These are phyloP conservation scores for Aquilaria agallochum DNA, from an alignment of 441 rosid genomes.

Conservation along the genomic window DNA sequence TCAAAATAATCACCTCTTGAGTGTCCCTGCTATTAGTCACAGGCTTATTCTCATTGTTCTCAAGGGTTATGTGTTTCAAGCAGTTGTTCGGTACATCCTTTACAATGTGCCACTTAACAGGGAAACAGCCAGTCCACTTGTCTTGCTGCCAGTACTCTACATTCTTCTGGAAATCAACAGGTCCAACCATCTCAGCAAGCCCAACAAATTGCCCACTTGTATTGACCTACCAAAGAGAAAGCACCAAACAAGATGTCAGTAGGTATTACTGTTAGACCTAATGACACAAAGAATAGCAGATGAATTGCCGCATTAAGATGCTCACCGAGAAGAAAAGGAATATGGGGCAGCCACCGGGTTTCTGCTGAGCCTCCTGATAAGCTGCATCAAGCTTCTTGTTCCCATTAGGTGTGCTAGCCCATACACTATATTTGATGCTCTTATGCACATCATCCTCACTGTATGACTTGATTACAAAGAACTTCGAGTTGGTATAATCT, in stretches of 20 bases:
- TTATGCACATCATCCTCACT: conserved; percentile 97
- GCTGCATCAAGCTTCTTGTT: conserved; percentile 94
- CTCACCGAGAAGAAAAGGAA: conserved; percentile 88
- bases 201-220: conserved; percentile 97
- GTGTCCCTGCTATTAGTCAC: conserved; percentile 96
- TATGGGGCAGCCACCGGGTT: conserved; percentile 64
- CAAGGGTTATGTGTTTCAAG: conserved; percentile 84
- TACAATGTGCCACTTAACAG: conserved; percentile 84
- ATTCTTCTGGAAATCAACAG: conserved; percentile 78
- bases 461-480: conserved; percentile 86
- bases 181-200: conserved; percentile 86
- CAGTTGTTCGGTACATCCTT: conserved; percentile 92
- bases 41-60: conserved; percentile 94
- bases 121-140: conserved; percentile 96
- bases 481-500: conserved; percentile 59
- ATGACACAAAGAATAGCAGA: no score
- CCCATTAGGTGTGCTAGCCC: conserved; percentile 97
- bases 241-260: no score
- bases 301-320: conserved; percentile 11
- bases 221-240: conserved; percentile 47
- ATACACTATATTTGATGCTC: conserved; percentile 82
- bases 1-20: conserved; percentile 58
- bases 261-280: no score
- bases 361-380: conserved; percentile 75
- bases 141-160: conserved; percentile 95